A percentile compares a stretch with the other conserved stretches of the same genome.
Evolutionary conservation across 2,329 filamentous ascomycete species (phyloP).

Genomic region (Microsporum audouinii): DNA sequence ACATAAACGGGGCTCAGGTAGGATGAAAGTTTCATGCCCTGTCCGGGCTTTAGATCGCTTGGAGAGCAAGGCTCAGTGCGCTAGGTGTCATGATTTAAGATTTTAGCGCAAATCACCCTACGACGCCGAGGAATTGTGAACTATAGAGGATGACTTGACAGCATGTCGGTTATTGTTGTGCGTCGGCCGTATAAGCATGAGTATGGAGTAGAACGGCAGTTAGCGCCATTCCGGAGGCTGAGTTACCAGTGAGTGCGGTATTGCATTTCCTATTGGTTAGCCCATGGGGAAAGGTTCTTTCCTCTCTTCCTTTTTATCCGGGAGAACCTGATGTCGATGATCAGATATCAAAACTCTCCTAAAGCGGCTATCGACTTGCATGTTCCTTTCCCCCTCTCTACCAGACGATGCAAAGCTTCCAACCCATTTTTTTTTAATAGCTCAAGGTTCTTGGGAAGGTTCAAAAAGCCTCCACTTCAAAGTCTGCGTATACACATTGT

Average conservation of each 20-base stretch:
- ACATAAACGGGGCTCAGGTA: not conserved
- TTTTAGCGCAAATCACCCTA: not conserved
- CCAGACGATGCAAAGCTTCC: conserved; percentile 1
- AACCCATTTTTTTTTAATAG: not conserved
- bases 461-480: not conserved
- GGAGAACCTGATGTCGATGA: not conserved
- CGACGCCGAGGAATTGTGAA: not conserved
- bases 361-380: conserved; percentile 3
- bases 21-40: conserved; percentile 1
- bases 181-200: not conserved
- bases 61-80: conserved; percentile 1
- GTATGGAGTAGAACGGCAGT: not conserved
- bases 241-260: not conserved
- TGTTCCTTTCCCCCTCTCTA: not conserved
- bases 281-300: no score
- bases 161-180: not conserved
- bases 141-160: not conserved
- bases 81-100: not conserved
- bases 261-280: no score
- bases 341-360: not conserved
- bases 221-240: not conserved
- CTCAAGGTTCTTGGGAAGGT: not conserved
- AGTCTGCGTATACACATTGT: not conserved
- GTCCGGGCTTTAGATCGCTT: not conserved
- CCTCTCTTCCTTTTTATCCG: no score